A percentile compares a stretch with the other conserved stretches of the same genome.
These are phyloP conservation scores for Leccinum sublutescens DNA, from an alignment of 768 basidiomycete genomes.

Conservation along the genomic window DNA sequence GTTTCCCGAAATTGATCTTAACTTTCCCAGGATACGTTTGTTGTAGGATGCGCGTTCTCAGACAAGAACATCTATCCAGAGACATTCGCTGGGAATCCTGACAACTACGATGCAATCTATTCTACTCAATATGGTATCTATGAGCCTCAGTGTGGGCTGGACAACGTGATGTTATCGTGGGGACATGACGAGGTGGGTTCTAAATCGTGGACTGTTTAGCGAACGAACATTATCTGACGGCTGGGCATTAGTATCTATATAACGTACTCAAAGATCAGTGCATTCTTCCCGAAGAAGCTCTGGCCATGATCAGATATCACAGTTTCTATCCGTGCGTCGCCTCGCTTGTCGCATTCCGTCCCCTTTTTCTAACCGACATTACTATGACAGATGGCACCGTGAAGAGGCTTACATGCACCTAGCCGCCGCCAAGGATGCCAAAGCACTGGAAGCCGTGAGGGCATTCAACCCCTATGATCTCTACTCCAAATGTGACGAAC, in stretches of 20 bases:
- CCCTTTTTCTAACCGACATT: background rate
- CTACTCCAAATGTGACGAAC: conserved; percentile 83
- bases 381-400: conserved; percentile 67
- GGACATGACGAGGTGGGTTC: conserved; percentile 81
- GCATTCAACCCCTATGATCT: conserved; percentile 95
- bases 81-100: conserved; percentile 74
- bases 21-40: conserved; percentile 57
- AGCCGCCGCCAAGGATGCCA: conserved; percentile 66
- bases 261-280: conserved; percentile 81
- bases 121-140: conserved; percentile 76
- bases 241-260: conserved; percentile 65
- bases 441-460: conserved; percentile 67
- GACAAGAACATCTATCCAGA: conserved; percentile 82
- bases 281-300: conserved; percentile 72
- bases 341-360: background rate
- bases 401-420: conserved; percentile 83
- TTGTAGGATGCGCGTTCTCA: conserved; percentile 85
- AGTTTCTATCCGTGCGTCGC: conserved; percentile 79
- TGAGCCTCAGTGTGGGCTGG: conserved; percentile 73
- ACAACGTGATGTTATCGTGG: conserved; percentile 87
- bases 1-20: conserved; percentile 2
- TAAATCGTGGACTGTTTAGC: conserved; percentile 7
- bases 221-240: conserved; percentile 4
- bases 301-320: conserved; percentile 94
- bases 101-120: conserved; percentile 61